These are phyloP conservation scores for Paratrimastix pyriformis DNA, from an alignment of 78 protist species.

Conservation along the genomic window DNA sequence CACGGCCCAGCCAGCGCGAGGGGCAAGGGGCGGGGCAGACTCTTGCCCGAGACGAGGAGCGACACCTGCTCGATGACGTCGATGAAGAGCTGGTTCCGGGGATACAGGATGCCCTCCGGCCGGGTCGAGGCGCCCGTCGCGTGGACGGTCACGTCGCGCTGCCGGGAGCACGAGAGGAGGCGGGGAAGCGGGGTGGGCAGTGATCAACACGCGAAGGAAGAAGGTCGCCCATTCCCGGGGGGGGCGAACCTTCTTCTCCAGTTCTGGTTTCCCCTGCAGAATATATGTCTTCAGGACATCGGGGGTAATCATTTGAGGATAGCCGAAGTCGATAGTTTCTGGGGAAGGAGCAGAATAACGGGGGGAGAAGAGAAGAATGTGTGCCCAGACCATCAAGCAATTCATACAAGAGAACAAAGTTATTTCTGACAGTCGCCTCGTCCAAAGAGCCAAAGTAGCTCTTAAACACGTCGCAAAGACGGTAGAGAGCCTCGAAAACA, in stretches of 20 bases:
- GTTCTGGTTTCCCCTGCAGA: slow-evolving; percentile 44
- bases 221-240: not conserved
- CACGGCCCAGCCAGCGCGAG: no score
- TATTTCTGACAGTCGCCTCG: slow-evolving; percentile 68
- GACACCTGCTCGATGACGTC: slow-evolving; percentile 73
- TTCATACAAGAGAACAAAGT: slow-evolving; percentile 75
- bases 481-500: slow-evolving; percentile 66
- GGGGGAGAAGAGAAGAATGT: no score
- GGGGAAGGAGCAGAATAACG: not conserved
- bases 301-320: slow-evolving; percentile 67
- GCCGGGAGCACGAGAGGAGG: not conserved
- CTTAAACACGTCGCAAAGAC: slow-evolving; percentile 46
- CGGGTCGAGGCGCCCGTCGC: slow-evolving; percentile 55
- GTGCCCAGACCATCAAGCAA: slow-evolving; percentile 67
- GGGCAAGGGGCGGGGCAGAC: no score
- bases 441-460: slow-evolving; percentile 24
- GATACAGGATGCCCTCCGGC: slow-evolving; percentile 68
- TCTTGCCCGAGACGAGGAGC: slow-evolving; percentile 37
- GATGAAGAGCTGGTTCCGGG: slow-evolving; percentile 76
- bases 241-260: not conserved
- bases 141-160: slow-evolving; percentile 46
- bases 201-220: not conserved
- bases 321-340: slow-evolving; percentile 85
- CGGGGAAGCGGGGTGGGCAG: no score
- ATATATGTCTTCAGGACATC: slow-evolving; percentile 74